A percentile compares a stretch with the other conserved stretches of the same genome.
Conservation (phyloP, 495 filamentous ascomycete genomes). For the Trichocladium uniseriatum region DNA sequence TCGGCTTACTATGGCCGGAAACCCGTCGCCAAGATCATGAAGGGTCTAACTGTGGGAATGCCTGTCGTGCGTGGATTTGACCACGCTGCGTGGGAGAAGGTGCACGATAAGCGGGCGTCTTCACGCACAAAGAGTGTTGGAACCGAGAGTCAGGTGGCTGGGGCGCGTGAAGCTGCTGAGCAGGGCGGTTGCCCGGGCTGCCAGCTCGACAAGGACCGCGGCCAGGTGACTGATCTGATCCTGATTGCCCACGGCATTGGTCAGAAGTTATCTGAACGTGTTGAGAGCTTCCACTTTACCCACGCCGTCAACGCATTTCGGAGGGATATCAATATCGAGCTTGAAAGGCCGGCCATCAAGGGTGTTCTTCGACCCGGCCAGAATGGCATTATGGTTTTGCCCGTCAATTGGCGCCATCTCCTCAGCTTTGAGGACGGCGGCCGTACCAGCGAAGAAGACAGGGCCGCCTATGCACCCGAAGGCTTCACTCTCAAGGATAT, state of each 20-base stretch:
- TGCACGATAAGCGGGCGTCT: slow-evolving; percentile 44
- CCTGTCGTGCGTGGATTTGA: slow-evolving; percentile 84
- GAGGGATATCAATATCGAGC: slow-evolving; percentile 76
- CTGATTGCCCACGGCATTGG: slow-evolving; percentile 93
- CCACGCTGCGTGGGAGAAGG: slow-evolving; percentile 60
- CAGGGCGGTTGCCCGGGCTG: slow-evolving; percentile 39
- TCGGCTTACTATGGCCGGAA: slow-evolving; percentile 68
- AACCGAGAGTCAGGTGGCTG: slow-evolving; percentile 5
- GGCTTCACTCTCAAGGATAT: slow-evolving; percentile 79
- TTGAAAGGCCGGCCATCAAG: slow-evolving; percentile 63
- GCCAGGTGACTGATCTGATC: slow-evolving; percentile 74
- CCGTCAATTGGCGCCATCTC: slow-evolving; percentile 78
- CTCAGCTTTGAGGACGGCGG: slow-evolving; percentile 74
- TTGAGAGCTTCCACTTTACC: slow-evolving; percentile 95
- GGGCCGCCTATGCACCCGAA: slow-evolving; percentile 40
- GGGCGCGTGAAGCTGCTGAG: slow-evolving; percentile 21
- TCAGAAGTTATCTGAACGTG: slow-evolving; percentile 89
- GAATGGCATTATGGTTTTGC: slow-evolving; percentile 48
- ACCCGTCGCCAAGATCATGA: slow-evolving; percentile 77
- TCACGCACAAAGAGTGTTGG: slow-evolving; percentile 37
- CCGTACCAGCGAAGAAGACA: slow-evolving; percentile 39
- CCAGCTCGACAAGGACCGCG: slow-evolving; percentile 51
- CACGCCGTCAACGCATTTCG: slow-evolving; percentile 88
- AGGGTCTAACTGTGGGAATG: slow-evolving; percentile 71
- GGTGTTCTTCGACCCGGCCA: slow-evolving; percentile 59